Evolutionary conservation across 1,284 basidiomycete species (phyloP).

Genomic region (Neonothopanus nambi): DNA sequence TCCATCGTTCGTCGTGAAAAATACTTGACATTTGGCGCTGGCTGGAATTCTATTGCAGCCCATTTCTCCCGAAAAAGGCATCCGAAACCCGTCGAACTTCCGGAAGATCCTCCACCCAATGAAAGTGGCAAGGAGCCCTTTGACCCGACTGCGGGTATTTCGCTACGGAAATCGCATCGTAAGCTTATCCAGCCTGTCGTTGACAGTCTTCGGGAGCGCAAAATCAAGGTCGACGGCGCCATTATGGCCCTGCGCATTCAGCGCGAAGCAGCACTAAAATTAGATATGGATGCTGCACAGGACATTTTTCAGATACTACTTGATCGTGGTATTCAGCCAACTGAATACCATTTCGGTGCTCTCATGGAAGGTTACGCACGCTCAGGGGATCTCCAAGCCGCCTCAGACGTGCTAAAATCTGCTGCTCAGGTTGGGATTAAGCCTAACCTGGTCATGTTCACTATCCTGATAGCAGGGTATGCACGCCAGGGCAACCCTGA

Average conservation of each 20-base stretch:
- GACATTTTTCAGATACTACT: constrained; percentile 57
- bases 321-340: constrained; percentile 63
- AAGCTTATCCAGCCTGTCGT: constrained; percentile 45
- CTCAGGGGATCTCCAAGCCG: constrained; percentile 53
- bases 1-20: constrained; percentile 51
- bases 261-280: constrained; percentile 53
- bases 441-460: constrained; percentile 67
- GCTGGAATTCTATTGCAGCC: constrained; percentile 50
- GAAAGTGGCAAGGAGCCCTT: constrained; percentile 28
- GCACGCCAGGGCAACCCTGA: constrained; percentile 57
- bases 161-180: constrained; percentile 30
- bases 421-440: constrained; percentile 49
- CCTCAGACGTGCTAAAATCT: constrained; percentile 50
- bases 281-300: constrained; percentile 51
- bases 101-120: constrained; percentile 20
- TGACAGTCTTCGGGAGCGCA: constrained; percentile 44
- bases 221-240: constrained; percentile 53
- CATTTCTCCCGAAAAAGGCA: constrained; percentile 36
- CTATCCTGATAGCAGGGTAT: constrained; percentile 68
- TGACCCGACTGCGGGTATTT: constrained; percentile 53
- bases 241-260: constrained; percentile 61
- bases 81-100: constrained; percentile 16
- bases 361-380: constrained; percentile 67
- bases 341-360: constrained; percentile 65
- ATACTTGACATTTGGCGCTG: constrained; percentile 39